Evolutionary conservation across 345 rosid genomes (phyloP).

Genomic region (Populus ilicifolia): DNA sequence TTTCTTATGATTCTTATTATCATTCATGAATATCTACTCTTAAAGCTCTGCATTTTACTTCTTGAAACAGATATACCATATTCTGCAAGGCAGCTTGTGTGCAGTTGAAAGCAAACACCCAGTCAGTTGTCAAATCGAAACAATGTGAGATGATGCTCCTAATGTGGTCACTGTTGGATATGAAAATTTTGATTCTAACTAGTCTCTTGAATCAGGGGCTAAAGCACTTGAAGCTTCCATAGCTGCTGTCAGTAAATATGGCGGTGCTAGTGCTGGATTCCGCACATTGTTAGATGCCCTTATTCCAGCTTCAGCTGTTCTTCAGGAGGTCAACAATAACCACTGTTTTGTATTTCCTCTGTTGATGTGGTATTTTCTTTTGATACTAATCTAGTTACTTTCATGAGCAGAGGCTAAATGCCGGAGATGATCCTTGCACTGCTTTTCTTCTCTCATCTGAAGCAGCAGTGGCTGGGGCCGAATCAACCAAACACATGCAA

Average conservation of each 20-base stretch:
- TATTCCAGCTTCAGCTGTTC: conserved; percentile 79
- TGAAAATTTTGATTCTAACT: conserved; percentile 7
- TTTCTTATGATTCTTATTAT: background rate
- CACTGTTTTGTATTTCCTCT: background rate
- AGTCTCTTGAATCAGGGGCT: conserved; percentile 56
- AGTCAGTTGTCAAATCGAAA: conserved; percentile 52
- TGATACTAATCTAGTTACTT: conserved; percentile 12
- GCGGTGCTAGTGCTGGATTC: conserved; percentile 89
- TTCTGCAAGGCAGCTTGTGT: conserved; percentile 88
- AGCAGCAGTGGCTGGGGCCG: conserved; percentile 83
- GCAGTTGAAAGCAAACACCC: conserved; percentile 51
- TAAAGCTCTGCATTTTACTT: conserved; percentile 4
- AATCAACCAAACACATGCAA: conserved; percentile 76
- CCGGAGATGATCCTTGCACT: conserved; percentile 61
- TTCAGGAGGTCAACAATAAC: conserved; percentile 55
- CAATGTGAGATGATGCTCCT: conserved; percentile 56
- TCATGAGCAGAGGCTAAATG: conserved; percentile 57
- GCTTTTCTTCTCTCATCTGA: conserved; percentile 75
- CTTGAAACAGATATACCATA: conserved; percentile 59
- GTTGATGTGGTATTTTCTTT: background rate
- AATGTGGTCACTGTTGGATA: conserved; percentile 7
- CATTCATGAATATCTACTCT: background rate
- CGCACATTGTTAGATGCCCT: conserved; percentile 93
- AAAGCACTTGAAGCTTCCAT: conserved; percentile 82
- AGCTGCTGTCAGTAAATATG: conserved; percentile 81